Evolutionary conservation across 129 eudicot genomes (phyloP).

Genomic region (Dittrichia graveolens): DNA sequence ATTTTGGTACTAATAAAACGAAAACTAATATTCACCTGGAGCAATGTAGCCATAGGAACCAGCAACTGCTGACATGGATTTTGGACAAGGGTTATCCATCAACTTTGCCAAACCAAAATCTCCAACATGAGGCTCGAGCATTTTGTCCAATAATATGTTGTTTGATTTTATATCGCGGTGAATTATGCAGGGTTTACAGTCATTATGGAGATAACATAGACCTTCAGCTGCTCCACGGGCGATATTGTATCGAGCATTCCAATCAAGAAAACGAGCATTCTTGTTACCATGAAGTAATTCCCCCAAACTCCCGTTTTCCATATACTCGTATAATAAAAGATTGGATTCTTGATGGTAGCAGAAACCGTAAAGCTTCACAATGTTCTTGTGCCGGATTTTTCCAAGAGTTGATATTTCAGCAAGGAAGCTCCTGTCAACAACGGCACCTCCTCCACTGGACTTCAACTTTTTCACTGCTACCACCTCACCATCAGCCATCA

Average conservation of each 20-base stretch:
- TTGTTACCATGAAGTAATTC: slow-evolving; percentile 69
- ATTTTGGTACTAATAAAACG: neutral
- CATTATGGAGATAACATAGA: slow-evolving; percentile 77
- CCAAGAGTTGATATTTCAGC: slow-evolving; percentile 97
- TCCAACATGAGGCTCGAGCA: slow-evolving; percentile 77
- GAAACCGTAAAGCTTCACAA: slow-evolving; percentile 79
- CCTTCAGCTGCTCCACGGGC: slow-evolving; percentile 98
- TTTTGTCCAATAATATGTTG: slow-evolving; percentile 78
- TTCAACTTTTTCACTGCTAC: slow-evolving; percentile 85
- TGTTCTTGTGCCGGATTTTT: slow-evolving; percentile 77
- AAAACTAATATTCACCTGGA: slow-evolving; percentile 59
- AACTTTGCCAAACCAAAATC: slow-evolving; percentile 97
- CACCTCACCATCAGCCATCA: slow-evolving; percentile 61
- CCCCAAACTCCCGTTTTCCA: slow-evolving; percentile 91
- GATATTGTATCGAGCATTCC: slow-evolving; percentile 66
- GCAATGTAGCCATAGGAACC: slow-evolving; percentile 98
- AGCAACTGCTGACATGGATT: slow-evolving; percentile 92
- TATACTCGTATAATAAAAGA: slow-evolving; percentile 78
- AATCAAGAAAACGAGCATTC: slow-evolving; percentile 50
- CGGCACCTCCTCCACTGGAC: slow-evolving; percentile 56
- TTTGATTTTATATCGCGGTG: slow-evolving; percentile 94
- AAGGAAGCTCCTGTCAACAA: slow-evolving; percentile 67
- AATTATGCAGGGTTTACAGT: slow-evolving; percentile 83
- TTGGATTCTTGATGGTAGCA: slow-evolving; percentile 82
- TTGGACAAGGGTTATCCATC: slow-evolving; percentile 70